A percentile compares a stretch with the other conserved stretches of the same genome.
Conservation (phyloP, 257 asterid genomes). For the Scutellaria galericulata region DNA sequence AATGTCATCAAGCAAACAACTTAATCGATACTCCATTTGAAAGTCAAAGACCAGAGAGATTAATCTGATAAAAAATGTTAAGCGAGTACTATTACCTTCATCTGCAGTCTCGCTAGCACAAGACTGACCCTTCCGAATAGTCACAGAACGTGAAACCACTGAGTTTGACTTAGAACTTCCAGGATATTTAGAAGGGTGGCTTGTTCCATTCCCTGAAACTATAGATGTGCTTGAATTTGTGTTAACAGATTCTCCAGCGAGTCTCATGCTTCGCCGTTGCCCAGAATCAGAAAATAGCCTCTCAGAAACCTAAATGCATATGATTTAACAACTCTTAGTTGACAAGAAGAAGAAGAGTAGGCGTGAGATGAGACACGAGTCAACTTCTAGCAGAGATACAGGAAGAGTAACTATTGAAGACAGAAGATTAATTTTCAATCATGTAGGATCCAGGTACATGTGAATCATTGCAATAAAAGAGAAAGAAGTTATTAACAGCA, state of each 20-base stretch:
- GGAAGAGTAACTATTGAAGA: conserved; percentile 7
- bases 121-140: conserved; percentile 75
- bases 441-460: conserved; percentile 16
- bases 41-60: conserved; percentile 14
- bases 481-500: conserved; percentile 22
- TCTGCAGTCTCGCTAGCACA: conserved; percentile 65
- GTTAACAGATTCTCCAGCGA: conserved; percentile 79
- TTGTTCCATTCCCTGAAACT: conserved; percentile 71
- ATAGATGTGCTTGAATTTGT: conserved; percentile 52
- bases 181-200: conserved; percentile 65
- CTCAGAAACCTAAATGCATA: conserved; percentile 80
- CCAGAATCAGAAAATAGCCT: conserved; percentile 94
- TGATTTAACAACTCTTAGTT: conserved; percentile 38
- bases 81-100: conserved; percentile 68
- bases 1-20: conserved; percentile 2
- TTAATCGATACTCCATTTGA: conserved; percentile 21
- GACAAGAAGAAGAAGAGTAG: neutral
- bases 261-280: conserved; percentile 90
- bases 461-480: neutral
- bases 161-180: conserved; percentile 68
- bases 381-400: conserved; percentile 27
- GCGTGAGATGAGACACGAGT: conserved; percentile 1
- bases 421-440: neutral
- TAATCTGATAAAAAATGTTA: conserved; percentile 16
- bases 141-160: conserved; percentile 64